A percentile compares a stretch with the other conserved stretches of the same genome.
Conservation (phyloP, 164 flowering plant genomes). For the Litsea cubeba region DNA sequence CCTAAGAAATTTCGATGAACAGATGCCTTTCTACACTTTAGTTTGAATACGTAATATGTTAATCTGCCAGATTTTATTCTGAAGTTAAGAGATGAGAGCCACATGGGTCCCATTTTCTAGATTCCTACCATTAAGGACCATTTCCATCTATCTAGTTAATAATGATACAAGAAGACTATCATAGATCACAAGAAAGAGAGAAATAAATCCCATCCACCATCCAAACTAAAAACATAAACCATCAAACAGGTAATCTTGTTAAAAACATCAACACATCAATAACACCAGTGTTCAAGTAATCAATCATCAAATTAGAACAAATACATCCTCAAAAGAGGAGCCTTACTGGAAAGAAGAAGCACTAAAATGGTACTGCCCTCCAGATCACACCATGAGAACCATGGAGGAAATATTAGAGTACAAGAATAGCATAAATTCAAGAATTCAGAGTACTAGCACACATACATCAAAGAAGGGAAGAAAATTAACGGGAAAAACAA, state of each 20-base stretch:
- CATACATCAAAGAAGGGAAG: not conserved
- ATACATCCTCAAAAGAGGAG: not conserved
- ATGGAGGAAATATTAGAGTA: not conserved
- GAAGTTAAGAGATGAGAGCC: too few relatives aligned
- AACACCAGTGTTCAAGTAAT: not conserved
- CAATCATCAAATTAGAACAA: not conserved
- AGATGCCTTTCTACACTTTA: too few relatives aligned
- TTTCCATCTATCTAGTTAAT: too few relatives aligned
- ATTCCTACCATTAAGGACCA: too few relatives aligned
- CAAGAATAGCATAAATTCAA: conserved; percentile 8
- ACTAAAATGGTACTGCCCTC: not conserved
- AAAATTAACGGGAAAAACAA: not conserved
- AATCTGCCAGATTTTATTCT: too few relatives aligned
- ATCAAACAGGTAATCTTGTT: not conserved
- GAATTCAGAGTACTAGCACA: conserved; percentile 3
- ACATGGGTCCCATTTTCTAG: too few relatives aligned
- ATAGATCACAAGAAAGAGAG: too few relatives aligned
- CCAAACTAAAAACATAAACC: not conserved
- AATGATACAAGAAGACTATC: too few relatives aligned
- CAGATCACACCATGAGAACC: conserved; percentile 1
- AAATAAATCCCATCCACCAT: too few relatives aligned
- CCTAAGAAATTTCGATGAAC: too few relatives aligned
- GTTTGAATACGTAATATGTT: too few relatives aligned
- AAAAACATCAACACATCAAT: not conserved
- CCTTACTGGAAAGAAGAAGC: not conserved